Percentiles rank a stretch among this genome's conserved stretches.
Conservation (phyloP, 2,329 filamentous ascomycete genomes). For the Fusarium coffeatum region DNA sequence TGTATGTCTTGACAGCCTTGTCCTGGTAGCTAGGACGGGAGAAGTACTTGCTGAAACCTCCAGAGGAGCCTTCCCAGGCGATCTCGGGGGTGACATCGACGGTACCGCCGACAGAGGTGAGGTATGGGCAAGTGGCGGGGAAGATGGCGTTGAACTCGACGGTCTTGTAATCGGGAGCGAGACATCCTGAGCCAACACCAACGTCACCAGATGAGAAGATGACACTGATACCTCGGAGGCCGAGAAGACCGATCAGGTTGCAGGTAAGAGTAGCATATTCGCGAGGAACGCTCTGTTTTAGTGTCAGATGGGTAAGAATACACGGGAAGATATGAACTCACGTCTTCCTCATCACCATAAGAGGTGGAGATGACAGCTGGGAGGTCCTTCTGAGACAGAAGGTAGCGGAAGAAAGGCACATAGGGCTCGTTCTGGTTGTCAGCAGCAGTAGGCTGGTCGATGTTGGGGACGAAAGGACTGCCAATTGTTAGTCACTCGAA, state of each 20-base stretch:
- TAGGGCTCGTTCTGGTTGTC: conserved; percentile 32
- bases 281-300: conserved; percentile 7
- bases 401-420: conserved; percentile 21
- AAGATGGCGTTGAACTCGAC: conserved; percentile 52
- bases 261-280: conserved; percentile 27
- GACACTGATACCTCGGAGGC: conserved; percentile 44
- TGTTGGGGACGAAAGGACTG: conserved; percentile 27
- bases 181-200: conserved; percentile 38
- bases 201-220: conserved; percentile 55
- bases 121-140: conserved; percentile 57
- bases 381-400: conserved; percentile 12
- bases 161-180: conserved; percentile 33
- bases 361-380: conserved; percentile 23
- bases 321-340: background rate
- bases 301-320: background rate
- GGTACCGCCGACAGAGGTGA: conserved; percentile 65
- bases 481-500: accelerated
- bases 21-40: conserved; percentile 60
- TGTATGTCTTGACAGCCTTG: conserved; percentile 53
- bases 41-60: conserved; percentile 64
- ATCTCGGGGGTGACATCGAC: conserved; percentile 59
- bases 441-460: conserved; percentile 21
- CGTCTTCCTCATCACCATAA: conserved; percentile 26
- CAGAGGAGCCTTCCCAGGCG: conserved; percentile 58
- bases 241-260: conserved; percentile 25